Percentiles rank a stretch among this genome's conserved stretches.
Evolutionary conservation across 2,329 filamentous ascomycete species (phyloP).

Genomic region (Lasiodiplodia theobromae): DNA sequence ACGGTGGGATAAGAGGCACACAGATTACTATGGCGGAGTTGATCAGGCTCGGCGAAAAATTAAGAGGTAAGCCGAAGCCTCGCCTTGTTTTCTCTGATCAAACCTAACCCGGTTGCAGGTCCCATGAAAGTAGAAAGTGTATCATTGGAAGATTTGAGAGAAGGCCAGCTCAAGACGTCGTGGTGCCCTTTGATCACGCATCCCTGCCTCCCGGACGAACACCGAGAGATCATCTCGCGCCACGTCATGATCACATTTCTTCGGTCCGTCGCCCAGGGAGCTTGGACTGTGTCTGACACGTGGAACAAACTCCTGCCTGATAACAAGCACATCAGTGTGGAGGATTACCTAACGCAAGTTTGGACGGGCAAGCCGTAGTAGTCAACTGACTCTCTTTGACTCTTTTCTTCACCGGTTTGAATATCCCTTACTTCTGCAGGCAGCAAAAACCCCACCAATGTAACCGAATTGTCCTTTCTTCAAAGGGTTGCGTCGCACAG

Average conservation of each 20-base stretch:
- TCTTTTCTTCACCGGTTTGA: neutral
- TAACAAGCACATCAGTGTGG: conserved; percentile 50
- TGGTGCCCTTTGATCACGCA: conserved; percentile 51
- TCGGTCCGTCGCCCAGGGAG: conserved; percentile 50
- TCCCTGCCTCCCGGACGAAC: conserved; percentile 46
- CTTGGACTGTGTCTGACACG: conserved; percentile 54
- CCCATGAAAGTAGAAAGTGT: conserved; percentile 54
- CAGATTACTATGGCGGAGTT: conserved; percentile 40
- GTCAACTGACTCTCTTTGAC: neutral
- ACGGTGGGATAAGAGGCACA: conserved; percentile 40
- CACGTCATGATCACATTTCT: conserved; percentile 53
- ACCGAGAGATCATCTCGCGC: conserved; percentile 45
- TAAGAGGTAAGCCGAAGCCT: conserved; percentile 33
- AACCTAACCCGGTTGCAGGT: conserved; percentile 25
- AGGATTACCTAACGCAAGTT: conserved; percentile 52
- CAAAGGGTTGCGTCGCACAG: neutral
- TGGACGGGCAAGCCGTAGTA: conserved; percentile 50
- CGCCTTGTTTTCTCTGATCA: too few species aligned
- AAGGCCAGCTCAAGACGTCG: conserved; percentile 48
- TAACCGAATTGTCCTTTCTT: neutral
- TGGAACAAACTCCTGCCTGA: conserved; percentile 56
- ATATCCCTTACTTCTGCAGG: neutral
- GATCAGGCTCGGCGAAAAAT: conserved; percentile 39
- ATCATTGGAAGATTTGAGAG: conserved; percentile 56
- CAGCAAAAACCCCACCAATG: neutral